Evolutionary conservation across 2,329 filamentous ascomycete species (phyloP).

Genomic region (Trichoderma harzianum): DNA sequence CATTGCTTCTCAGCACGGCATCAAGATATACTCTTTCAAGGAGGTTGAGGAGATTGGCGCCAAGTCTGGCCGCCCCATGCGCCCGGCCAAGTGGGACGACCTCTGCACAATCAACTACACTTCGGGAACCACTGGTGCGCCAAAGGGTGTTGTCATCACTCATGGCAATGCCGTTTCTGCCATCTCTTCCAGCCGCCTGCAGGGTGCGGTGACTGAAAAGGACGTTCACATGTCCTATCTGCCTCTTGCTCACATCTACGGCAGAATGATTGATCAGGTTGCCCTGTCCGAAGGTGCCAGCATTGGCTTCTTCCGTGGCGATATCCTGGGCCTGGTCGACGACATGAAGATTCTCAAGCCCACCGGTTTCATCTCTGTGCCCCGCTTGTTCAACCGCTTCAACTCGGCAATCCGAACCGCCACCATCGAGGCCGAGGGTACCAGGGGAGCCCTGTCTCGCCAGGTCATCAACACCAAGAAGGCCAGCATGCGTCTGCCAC

Average conservation of each 20-base stretch:
- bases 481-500: slow-evolving; percentile 68
- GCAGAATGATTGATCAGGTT: slow-evolving; percentile 76
- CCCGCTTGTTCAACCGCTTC: slow-evolving; percentile 88
- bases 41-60: slow-evolving; percentile 81
- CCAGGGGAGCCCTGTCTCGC: slow-evolving; percentile 77
- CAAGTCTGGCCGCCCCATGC: slow-evolving; percentile 64
- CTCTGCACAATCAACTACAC: slow-evolving; percentile 89
- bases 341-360: slow-evolving; percentile 86
- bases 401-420: slow-evolving; percentile 75
- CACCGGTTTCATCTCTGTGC: slow-evolving; percentile 81
- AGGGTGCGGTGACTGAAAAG: slow-evolving; percentile 45
- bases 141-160: slow-evolving; percentile 80
- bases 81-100: slow-evolving; percentile 70
- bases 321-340: slow-evolving; percentile 80
- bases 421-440: slow-evolving; percentile 73
- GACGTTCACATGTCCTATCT: slow-evolving; percentile 82
- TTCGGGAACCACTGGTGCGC: slow-evolving; percentile 77
- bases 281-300: slow-evolving; percentile 67
- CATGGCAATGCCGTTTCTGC: slow-evolving; percentile 79
- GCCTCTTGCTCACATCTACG: slow-evolving; percentile 90
- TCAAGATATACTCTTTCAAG: slow-evolving; percentile 73
- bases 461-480: slow-evolving; percentile 78
- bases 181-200: slow-evolving; percentile 57
- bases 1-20: slow-evolving; percentile 69
- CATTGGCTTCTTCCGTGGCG: slow-evolving; percentile 92